Conservation (phyloP, 2,329 filamentous ascomycete species). For the Penicillium oxalicum region DNA sequence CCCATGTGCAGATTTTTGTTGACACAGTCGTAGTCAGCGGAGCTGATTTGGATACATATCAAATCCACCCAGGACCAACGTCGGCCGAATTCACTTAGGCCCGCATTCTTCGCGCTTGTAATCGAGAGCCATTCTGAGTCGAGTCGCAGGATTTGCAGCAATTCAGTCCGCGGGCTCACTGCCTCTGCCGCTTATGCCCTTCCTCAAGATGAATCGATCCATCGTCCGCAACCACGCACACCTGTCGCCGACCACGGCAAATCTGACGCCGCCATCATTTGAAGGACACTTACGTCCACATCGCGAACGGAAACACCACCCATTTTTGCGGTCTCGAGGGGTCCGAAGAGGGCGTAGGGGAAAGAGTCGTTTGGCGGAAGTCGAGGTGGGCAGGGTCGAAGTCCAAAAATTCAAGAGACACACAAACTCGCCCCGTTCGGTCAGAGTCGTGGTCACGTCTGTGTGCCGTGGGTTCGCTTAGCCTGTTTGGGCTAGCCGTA, state of each 20-base stretch:
- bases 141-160: background rate
- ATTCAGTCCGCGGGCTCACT: background rate
- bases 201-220: conserved; percentile 18
- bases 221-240: conserved; percentile 12
- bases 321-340: conserved; percentile 51
- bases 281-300: conserved; percentile 52
- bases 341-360: conserved; percentile 27
- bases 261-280: conserved; percentile 10
- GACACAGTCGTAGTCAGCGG: no score
- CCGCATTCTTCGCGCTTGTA: no score
- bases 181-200: conserved; percentile 5
- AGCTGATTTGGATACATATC: background rate
- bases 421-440: conserved; percentile 27
- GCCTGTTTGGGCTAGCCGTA: conserved; percentile 38
- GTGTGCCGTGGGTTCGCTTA: conserved; percentile 37
- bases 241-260: conserved; percentile 13
- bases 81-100: no score
- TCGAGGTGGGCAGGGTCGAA: conserved; percentile 37
- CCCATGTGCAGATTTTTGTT: no score
- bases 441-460: conserved; percentile 24
- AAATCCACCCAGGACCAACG: background rate
- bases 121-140: background rate
- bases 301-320: conserved; percentile 62
- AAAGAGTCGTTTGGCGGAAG: conserved; percentile 28
- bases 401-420: conserved; percentile 36